Conservation (phyloP, 805 yeast genomes). For the Candida hungchunana region DNA sequence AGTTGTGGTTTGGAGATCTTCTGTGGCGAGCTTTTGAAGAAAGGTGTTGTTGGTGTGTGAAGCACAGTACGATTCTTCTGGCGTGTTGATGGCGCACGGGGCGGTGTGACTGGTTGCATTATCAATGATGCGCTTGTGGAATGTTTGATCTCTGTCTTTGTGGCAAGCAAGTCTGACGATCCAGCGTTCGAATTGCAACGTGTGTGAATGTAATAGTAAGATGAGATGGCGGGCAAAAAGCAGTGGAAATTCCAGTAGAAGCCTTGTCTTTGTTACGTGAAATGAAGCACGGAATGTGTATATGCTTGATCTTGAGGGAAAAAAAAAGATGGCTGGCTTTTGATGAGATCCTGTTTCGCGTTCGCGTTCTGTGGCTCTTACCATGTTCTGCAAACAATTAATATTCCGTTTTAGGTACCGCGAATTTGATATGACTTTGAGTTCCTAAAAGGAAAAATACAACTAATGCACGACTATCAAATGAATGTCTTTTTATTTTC, state of each 20-base stretch:
- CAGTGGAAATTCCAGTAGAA: too few species aligned
- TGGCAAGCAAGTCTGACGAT: not conserved
- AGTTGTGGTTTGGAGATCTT: slow-evolving; percentile 8
- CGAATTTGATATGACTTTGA: slow-evolving; percentile 2
- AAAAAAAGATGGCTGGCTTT: slow-evolving; percentile 11
- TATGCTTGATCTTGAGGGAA: not conserved
- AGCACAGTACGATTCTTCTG: slow-evolving; percentile 13
- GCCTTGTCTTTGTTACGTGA: too few species aligned
- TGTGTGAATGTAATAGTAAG: too few species aligned
- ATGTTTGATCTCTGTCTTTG: slow-evolving; percentile 1
- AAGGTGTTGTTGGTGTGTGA: slow-evolving; percentile 23
- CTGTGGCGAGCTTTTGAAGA: slow-evolving; percentile 15
- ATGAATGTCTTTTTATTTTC: too few species aligned
- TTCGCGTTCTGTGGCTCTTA: slow-evolving; percentile 6
- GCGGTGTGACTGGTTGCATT: slow-evolving; percentile 25
- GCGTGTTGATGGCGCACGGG: slow-evolving; percentile 12
- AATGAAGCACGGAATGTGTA: too few species aligned
- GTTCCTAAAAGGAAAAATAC: not conserved
- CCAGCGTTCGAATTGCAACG: too few species aligned
- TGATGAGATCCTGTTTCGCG: too few species aligned
- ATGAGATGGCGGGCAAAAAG: too few species aligned
- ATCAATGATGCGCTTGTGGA: not conserved
- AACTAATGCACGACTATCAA: too few species aligned
- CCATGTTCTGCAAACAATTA: slow-evolving; percentile 5
- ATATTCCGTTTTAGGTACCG: slow-evolving; percentile 8